phyloP scores from a whole-genome alignment of 1,139 yeast genomes.

The Saccharomyces pastorianus region DNA sequence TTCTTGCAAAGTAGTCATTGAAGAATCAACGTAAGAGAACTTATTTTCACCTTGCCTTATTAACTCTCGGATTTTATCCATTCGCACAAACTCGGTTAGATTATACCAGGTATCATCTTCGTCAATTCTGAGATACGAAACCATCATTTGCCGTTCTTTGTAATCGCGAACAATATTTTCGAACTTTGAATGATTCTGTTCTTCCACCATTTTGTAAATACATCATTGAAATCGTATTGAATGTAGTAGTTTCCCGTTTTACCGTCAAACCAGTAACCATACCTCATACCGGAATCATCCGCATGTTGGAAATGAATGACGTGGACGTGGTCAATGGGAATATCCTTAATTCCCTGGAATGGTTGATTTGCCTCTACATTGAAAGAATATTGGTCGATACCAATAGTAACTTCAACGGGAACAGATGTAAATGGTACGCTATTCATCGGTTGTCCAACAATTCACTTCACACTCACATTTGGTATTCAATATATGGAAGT shows the following conservation, averaged over 20 bases:
- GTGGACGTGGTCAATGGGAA: conserved; percentile 20
- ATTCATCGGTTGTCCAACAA: conserved; percentile 7
- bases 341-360: conserved; percentile 23
- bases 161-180: conserved; percentile 9
- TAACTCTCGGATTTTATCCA: conserved; percentile 13
- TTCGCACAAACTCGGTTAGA: conserved; percentile 13
- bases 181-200: conserved; percentile 9
- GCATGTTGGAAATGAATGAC: conserved; percentile 23
- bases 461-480: neutral
- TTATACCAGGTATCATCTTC: conserved; percentile 18
- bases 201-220: conserved; percentile 7
- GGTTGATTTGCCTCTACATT: conserved; percentile 17
- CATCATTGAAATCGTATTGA: conserved; percentile 9
- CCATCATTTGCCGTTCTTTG: conserved; percentile 11
- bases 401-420: conserved; percentile 16
- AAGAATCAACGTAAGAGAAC: conserved; percentile 28
- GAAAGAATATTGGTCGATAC: conserved; percentile 25
- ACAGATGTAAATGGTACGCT: conserved; percentile 11
- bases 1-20: conserved; percentile 37
- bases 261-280: conserved; percentile 27
- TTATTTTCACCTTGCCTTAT: neutral
- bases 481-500: neutral
- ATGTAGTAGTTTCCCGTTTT: conserved; percentile 9
- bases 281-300: conserved; percentile 15
- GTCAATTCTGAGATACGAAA: conserved; percentile 20